These are phyloP conservation scores for Phellinidium pouzarii DNA, from an alignment of 1,284 basidiomycete genomes.

Conservation along the genomic window DNA sequence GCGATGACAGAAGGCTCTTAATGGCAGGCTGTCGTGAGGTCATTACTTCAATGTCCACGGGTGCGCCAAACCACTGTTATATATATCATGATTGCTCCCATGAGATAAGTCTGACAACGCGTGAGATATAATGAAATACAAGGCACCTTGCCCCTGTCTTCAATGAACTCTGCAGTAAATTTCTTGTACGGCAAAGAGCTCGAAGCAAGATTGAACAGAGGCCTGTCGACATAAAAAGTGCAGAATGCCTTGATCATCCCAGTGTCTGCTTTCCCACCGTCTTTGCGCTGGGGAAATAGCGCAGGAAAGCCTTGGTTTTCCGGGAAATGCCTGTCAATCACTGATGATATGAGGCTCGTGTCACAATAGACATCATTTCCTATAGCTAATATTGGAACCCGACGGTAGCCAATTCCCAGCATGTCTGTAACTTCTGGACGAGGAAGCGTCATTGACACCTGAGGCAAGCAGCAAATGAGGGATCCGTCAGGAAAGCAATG, in stretches of 20 bases:
- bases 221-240: conserved; percentile 38
- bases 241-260: conserved; percentile 42
- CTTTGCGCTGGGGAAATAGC: conserved; percentile 39
- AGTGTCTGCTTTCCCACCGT: conserved; percentile 35
- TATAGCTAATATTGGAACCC: conserved; percentile 50
- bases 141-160: conserved; percentile 38
- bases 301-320: conserved; percentile 38
- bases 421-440: conserved; percentile 46
- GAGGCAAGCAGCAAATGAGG: background rate
- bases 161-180: conserved; percentile 41
- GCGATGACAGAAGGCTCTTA: conserved; percentile 33
- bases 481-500: background rate
- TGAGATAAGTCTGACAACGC: background rate
- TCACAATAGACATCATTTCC: conserved; percentile 52
- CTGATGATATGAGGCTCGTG: conserved; percentile 28
- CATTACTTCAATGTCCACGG: conserved; percentile 33
- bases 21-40: conserved; percentile 28
- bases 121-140: conserved; percentile 16
- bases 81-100: no score
- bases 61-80: conserved; percentile 24
- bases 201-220: conserved; percentile 36
- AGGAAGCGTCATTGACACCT: conserved; percentile 45
- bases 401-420: conserved; percentile 43
- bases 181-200: conserved; percentile 40
- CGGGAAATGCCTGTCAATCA: conserved; percentile 40